Percentiles rank a stretch among this genome's conserved stretches.
Evolutionary conservation across 192 early-diverging fungal genomes (phyloP).

Genomic region (Coemansia reversa): DNA sequence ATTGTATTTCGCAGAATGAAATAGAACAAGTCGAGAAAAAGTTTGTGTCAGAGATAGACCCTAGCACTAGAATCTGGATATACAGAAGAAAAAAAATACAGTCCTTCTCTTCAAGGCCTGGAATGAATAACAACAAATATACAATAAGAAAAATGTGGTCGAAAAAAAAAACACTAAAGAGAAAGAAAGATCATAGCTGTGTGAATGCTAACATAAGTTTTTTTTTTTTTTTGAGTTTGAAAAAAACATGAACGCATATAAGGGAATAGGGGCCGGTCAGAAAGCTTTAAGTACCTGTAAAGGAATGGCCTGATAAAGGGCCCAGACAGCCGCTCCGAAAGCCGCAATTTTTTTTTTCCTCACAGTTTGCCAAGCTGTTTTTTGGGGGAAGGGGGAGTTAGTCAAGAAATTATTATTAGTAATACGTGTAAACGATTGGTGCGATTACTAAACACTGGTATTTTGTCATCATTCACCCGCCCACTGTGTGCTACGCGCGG

Average conservation of each 20-base stretch:
- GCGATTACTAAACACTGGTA: neutral
- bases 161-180: too few relatives aligned
- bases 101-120: neutral
- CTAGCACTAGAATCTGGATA: neutral
- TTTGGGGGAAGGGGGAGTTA: neutral
- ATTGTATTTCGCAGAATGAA: neutral
- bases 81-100: neutral
- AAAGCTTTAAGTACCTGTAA: constrained; percentile 8
- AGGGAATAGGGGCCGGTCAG: constrained; percentile 3
- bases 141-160: neutral
- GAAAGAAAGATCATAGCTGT: too few relatives aligned
- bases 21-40: constrained; percentile 5
- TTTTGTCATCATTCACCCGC: neutral
- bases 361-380: neutral
- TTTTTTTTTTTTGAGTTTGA: too few relatives aligned
- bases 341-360: too few relatives aligned
- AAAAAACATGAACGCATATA: too few relatives aligned
- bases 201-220: too few relatives aligned
- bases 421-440: neutral
- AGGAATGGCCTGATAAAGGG: neutral
- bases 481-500: neutral
- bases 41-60: constrained; percentile 3
- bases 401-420: neutral
- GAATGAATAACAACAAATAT: neutral
- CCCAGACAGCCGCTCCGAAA: neutral